Percentiles rank a stretch among this genome's conserved stretches.
phyloP scores from a whole-genome alignment of 73 alveolate species.

The Effrenium voratum region DNA sequence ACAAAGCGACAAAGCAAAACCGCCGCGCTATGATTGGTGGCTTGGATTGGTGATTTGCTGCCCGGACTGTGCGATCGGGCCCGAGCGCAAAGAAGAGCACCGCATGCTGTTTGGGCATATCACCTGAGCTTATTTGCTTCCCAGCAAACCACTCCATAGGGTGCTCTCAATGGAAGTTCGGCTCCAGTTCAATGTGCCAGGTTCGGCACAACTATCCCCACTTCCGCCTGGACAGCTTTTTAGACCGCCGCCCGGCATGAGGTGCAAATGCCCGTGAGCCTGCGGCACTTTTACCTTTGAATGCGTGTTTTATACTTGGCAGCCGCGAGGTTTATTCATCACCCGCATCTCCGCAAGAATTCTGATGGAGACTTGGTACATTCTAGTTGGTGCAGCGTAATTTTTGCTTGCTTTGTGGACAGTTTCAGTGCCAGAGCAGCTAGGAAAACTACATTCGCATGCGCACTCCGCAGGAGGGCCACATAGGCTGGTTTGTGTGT shows the following conservation, averaged over 20 bases:
- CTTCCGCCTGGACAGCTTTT: constrained; percentile 53
- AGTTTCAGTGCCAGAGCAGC: not conserved
- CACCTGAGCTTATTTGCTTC: too few species aligned
- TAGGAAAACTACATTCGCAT: constrained; percentile 75
- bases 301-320: not conserved
- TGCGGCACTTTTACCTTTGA: not conserved
- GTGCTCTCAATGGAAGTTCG: too few species aligned
- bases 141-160: too few species aligned
- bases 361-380: constrained; percentile 55
- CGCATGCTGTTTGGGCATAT: too few species aligned
- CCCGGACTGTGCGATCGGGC: too few species aligned
- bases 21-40: too few species aligned
- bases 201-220: constrained; percentile 67
- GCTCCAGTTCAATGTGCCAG: too few species aligned
- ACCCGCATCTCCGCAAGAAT: constrained; percentile 66
- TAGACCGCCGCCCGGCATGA: constrained; percentile 34
- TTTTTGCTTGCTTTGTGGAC: not conserved
- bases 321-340: constrained; percentile 21
- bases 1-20: too few species aligned
- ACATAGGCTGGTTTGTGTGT: constrained; percentile 44
- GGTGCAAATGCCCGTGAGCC: not conserved
- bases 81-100: too few species aligned
- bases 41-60: too few species aligned
- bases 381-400: not conserved
- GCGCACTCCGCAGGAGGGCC: constrained; percentile 68